Percentiles rank a stretch among this genome's conserved stretches.
Evolutionary conservation across 768 basidiomycete genomes (phyloP).

Genomic region (Leccinum aurantiacum): DNA sequence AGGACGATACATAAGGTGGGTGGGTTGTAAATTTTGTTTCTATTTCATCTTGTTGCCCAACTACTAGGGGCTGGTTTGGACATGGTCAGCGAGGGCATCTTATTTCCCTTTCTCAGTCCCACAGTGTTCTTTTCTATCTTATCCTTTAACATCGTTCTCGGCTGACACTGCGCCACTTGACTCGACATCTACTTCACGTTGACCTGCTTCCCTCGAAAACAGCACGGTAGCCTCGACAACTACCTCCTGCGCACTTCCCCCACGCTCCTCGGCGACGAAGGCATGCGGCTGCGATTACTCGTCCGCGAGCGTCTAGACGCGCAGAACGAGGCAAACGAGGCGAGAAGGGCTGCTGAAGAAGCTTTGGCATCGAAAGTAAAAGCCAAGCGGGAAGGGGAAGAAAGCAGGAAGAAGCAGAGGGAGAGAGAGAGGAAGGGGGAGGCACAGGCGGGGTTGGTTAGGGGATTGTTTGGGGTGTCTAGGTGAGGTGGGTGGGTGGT

Average conservation of each 20-base stretch:
- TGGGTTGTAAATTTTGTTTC: constrained; percentile 5
- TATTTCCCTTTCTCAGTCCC: no score
- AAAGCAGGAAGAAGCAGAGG: constrained; percentile 9
- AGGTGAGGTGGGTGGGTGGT: background rate
- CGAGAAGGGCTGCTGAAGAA: constrained; percentile 18
- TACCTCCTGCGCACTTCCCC: constrained; percentile 56
- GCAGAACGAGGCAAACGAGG: constrained; percentile 18
- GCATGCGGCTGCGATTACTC: constrained; percentile 46
- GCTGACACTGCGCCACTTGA: background rate
- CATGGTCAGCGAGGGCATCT: no score
- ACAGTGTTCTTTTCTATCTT: background rate
- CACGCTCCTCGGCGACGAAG: constrained; percentile 38
- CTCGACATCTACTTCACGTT: background rate
- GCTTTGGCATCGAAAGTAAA: constrained; percentile 17
- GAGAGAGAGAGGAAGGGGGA: background rate
- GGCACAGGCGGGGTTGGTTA: constrained; percentile 13
- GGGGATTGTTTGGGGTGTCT: constrained; percentile 19
- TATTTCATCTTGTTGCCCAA: background rate
- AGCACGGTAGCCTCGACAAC: constrained; percentile 73
- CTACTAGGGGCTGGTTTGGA: no score
- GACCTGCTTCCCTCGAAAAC: background rate
- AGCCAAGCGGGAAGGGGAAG: constrained; percentile 8
- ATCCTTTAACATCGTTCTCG: background rate
- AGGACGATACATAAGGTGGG: constrained; percentile 80
- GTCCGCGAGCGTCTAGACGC: constrained; percentile 34